Conservation (phyloP, 169 alveolate species). For the Cyclospora cayetanensis region DNA sequence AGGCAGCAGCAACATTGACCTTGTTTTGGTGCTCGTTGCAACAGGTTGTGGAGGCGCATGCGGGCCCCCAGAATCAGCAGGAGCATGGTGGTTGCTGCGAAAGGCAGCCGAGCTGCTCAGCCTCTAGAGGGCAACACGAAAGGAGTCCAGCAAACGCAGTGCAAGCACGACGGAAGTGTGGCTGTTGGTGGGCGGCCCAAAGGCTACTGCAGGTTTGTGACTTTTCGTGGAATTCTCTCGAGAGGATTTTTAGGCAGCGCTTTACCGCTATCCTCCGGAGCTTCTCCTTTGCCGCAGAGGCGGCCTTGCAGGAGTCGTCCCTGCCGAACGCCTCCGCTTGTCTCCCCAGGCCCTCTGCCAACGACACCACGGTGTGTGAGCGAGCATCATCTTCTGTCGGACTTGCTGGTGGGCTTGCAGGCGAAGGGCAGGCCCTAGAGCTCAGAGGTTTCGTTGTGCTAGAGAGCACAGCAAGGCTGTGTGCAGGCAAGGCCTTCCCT, state of each 20-base stretch:
- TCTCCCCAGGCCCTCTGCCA: neutral
- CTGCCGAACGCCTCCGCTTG: neutral
- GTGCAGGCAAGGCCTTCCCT: neutral
- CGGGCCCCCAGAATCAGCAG: neutral
- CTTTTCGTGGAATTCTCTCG: neutral
- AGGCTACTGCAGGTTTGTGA: slow-evolving; percentile 4
- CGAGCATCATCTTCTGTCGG: neutral
- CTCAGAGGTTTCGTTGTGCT: neutral
- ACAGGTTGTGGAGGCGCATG: neutral
- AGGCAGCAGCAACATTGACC: neutral
- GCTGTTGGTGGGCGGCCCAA: slow-evolving; percentile 2
- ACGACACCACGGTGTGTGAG: neutral
- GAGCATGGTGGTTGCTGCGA: too few species aligned
- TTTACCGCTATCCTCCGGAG: neutral
- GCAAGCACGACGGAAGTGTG: neutral
- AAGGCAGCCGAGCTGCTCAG: too few species aligned
- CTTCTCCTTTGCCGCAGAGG: neutral
- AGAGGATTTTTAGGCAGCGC: neutral
- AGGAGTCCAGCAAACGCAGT: slow-evolving; percentile 12
- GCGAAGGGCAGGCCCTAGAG: neutral
- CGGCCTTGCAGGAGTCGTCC: neutral
- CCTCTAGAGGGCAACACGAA: neutral
- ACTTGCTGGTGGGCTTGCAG: neutral
- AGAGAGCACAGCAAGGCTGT: neutral
- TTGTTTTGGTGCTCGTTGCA: neutral